phyloP scores from a whole-genome alignment of 2,329 filamentous ascomycete species.

The Mycosphaerelloides madeirae region DNA sequence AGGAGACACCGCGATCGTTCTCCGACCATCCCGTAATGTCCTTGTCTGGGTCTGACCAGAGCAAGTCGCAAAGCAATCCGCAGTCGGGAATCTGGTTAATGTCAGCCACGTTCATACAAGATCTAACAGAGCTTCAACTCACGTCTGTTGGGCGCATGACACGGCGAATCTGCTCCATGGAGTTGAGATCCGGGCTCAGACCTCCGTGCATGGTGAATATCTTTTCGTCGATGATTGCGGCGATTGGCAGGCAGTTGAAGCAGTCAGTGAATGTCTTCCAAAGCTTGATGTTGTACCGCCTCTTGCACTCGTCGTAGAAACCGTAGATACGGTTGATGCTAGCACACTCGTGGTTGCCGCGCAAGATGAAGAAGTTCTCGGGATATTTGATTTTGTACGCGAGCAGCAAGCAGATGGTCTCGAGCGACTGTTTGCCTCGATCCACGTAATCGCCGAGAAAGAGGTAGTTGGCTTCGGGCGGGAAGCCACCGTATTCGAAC shows the following conservation, averaged over 20 bases:
- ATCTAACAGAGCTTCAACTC: constrained; percentile 44
- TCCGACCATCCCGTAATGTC: constrained; percentile 99
- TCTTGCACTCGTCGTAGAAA: constrained; percentile 99
- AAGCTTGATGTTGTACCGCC: constrained; percentile 97
- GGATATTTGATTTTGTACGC: constrained; percentile 99
- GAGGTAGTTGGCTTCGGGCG: constrained; percentile 97
- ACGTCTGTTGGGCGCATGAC: constrained; percentile 99
- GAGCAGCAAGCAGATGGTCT: constrained; percentile 94
- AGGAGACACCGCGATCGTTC: constrained; percentile 97
- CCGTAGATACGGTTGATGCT: constrained; percentile 99
- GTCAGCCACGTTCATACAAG: constrained; percentile 10
- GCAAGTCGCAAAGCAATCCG: constrained; percentile 90
- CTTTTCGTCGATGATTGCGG: constrained; percentile 98
- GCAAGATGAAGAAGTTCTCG: constrained; percentile 98
- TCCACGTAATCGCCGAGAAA: constrained; percentile 99
- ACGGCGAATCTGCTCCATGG: constrained; percentile 98
- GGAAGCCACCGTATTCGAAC: constrained; percentile 98
- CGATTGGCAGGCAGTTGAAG: constrained; percentile 98
- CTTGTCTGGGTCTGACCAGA: constrained; percentile 99
- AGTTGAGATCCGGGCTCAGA: constrained; percentile 93
- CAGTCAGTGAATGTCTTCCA: constrained; percentile 99
- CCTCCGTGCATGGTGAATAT: constrained; percentile 99
- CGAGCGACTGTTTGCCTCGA: constrained; percentile 96
- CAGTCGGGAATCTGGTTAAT: constrained; percentile 82
- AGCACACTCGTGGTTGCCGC: constrained; percentile 98